Base-by-base conservation (phyloP, 1,139 yeast genomes). In the Yamadazyma diddensiae region DNA sequence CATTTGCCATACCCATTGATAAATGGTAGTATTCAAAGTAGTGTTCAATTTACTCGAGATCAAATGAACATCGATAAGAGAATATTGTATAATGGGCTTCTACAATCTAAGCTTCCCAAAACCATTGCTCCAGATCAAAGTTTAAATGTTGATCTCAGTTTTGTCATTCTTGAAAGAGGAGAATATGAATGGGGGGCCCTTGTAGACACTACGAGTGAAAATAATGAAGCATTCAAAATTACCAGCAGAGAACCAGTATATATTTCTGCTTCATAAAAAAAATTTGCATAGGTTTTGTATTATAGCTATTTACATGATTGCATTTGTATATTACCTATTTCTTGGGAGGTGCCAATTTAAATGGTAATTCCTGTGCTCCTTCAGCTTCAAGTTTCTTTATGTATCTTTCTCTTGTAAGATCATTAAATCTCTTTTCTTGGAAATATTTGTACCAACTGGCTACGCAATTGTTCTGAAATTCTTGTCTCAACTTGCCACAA, bases 131-230 rank as follows among this genome's bases (percentile, higher is more conserved):
- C 63, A 0, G 37, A 56, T 7, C 59, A 57, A 7, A 21, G 34
- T 3, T n/a, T 34, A 7, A 24, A 25, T 1, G 20, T 75, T 11
- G 63, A 62, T 13, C 49, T 79, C 31, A 80, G 86, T 5, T 72
- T 81, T 35, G 70, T 79, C 14, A 68, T 82, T 13, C 58, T 86
- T 31, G 84, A 79, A 33, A 68, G 70, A 26, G 95, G 95, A 2
- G 82, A 78, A 35, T 84, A 79, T 50, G 90, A 82, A 52, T 83
- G 94, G 87, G 85, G 88, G 0, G 72, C 79, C 0, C 57, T 83
- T 2, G 65, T 84, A 41, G 94, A 85, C 40, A 71, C 69, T 52
- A 14, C 53, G 48, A 26, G 48, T 44, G 32, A 28, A 9, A 26
- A 46, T 45, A 14, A 29, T 11, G 39, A 37, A n/a, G 18, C 36